These are phyloP conservation scores for Mucor indicus DNA, from an alignment of 371 early-diverging fungal genomes.

Conservation along the genomic window DNA sequence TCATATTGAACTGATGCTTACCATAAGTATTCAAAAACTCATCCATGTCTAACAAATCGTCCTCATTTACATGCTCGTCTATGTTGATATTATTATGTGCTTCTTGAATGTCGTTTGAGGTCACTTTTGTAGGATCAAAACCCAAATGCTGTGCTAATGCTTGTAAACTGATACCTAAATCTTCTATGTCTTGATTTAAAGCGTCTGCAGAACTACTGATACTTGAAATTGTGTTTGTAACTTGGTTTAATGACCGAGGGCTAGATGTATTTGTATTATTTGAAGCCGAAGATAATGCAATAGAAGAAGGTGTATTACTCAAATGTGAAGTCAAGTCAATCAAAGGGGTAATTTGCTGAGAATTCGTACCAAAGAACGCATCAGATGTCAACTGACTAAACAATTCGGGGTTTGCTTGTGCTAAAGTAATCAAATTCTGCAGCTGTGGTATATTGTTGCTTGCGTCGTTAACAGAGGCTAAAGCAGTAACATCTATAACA, in stretches of 20 bases:
- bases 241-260: conserved; percentile 7
- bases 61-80: conserved; percentile 2
- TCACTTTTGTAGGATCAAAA: conserved; percentile 25
- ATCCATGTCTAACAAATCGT: conserved; percentile 30
- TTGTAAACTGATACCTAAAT: conserved; percentile 32
- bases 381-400: conserved; percentile 23
- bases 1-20: conserved; percentile 5
- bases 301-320: neutral
- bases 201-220: conserved; percentile 26
- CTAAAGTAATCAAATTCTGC: conserved; percentile 26
- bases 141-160: conserved; percentile 41
- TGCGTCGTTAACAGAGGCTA: conserved; percentile 3
- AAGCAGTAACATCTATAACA: neutral
- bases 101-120: neutral
- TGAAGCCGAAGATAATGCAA: neutral
- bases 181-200: conserved; percentile 37
- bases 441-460: conserved; percentile 17
- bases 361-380: conserved; percentile 1
- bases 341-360: neutral
- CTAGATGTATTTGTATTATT: neutral
- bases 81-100: neutral
- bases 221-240: conserved; percentile 21
- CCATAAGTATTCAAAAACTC: conserved; percentile 37
- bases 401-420: conserved; percentile 28
- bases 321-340: neutral